phyloP scores from a whole-genome alignment of 352 stramenopile genomes.

The Peronospora farinosa region DNA sequence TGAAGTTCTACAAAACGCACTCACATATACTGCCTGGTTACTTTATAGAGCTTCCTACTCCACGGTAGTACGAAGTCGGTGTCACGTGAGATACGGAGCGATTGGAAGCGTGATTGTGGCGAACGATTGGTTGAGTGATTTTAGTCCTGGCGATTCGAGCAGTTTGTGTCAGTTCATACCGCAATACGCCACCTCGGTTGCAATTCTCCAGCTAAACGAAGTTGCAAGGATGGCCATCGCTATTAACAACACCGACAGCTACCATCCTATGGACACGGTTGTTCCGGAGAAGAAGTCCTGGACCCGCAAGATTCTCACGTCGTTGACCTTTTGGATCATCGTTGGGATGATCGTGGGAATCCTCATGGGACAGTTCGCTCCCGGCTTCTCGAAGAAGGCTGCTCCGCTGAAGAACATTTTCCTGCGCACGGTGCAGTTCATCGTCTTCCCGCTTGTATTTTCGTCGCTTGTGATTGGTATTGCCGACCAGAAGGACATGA shows the following conservation, averaged over 20 bases:
- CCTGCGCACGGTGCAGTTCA: conserved; percentile 48
- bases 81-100: neutral
- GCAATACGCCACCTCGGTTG: neutral
- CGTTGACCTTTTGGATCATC: conserved; percentile 59
- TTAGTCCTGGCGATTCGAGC: neutral
- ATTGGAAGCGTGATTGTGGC: neutral
- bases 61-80: neutral
- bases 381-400: conserved; percentile 40
- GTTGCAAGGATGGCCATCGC: neutral
- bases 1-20: too few species aligned
- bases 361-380: conserved; percentile 41
- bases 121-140: neutral
- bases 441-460: conserved; percentile 62
- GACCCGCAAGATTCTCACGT: conserved; percentile 35
- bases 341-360: conserved; percentile 39
- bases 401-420: conserved; percentile 53
- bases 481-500: conserved; percentile 49
- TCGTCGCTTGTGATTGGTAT: conserved; percentile 54
- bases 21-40: too few species aligned
- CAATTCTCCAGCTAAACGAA: neutral
- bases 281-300: conserved; percentile 25
- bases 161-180: neutral
- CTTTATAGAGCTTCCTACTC: too few species aligned
- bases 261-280: neutral
- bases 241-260: neutral